Conservation (phyloP, 768 basidiomycete genomes). For the Pholiota conissans region DNA sequence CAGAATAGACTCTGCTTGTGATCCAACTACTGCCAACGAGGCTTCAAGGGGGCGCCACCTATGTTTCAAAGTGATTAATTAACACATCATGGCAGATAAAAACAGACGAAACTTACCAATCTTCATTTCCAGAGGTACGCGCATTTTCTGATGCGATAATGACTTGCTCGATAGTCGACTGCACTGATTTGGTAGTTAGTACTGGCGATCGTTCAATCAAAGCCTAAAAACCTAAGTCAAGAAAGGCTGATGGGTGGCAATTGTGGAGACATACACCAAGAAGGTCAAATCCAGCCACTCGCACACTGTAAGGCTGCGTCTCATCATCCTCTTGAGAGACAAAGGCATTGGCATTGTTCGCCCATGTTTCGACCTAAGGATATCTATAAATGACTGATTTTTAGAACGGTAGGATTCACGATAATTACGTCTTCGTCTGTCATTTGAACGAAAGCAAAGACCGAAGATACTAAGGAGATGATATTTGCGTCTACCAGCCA, state of each 20-base stretch:
- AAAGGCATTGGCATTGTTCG: slow-evolving; percentile 85
- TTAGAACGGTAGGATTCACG: neutral
- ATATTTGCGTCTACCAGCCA: slow-evolving; percentile 63
- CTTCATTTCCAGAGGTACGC: slow-evolving; percentile 51
- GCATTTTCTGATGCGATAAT: slow-evolving; percentile 56
- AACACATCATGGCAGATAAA: neutral
- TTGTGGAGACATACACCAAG: slow-evolving; percentile 52
- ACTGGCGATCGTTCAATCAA: slow-evolving; percentile 57
- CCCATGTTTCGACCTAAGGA: slow-evolving; percentile 86
- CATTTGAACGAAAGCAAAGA: slow-evolving; percentile 82
- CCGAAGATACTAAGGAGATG: slow-evolving; percentile 45
- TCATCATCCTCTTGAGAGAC: slow-evolving; percentile 96
- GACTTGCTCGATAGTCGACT: slow-evolving; percentile 52
- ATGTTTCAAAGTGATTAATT: slow-evolving; percentile 6
- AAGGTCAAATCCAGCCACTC: slow-evolving; percentile 84
- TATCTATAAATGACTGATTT: neutral
- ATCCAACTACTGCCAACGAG: slow-evolving; percentile 77
- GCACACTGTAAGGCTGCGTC: slow-evolving; percentile 74
- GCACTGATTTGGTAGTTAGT: slow-evolving; percentile 52
- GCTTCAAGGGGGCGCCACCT: slow-evolving; percentile 97
- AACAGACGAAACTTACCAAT: slow-evolving; percentile 51
- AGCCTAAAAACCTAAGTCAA: slow-evolving; percentile 33
- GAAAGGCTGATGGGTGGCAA: neutral
- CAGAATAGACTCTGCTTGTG: slow-evolving; percentile 73
- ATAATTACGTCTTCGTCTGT: slow-evolving; percentile 77